Base-by-base conservation (phyloP, 2,329 filamentous ascomycete genomes). In the Neocucurbitaria cava region DNA sequence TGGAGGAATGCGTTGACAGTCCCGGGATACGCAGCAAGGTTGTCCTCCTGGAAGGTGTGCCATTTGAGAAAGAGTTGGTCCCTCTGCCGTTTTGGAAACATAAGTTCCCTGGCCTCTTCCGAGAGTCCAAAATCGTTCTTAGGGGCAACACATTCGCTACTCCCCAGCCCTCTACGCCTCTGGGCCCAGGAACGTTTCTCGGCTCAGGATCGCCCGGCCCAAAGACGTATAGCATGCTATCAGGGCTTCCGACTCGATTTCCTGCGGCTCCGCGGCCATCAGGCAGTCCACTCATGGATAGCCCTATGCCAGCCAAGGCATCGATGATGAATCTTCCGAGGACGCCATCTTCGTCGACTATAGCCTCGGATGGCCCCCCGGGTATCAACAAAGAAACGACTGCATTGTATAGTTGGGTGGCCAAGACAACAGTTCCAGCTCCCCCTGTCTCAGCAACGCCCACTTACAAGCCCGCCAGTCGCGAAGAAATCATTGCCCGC, bases 11-110 rank as follows among this genome's bases (percentile, higher is more conserved):
- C 46, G 68, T 78, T 43, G 73, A 75, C 52, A 80, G 84, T 49
- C 61, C 75, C 17, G 72, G 78, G 39, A 75, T 80, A 20, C 68
- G 77, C 8, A 73, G 76, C 20, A 80, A 82, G 43, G 78, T 87
- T 35, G 82, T 83, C 7, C 73, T 88, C 18, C 72, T 88, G 30
- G 83, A 86, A 66, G 83, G 84, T 20, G 73, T 82, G 33, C 79
- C 83, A 3, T 84, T 86, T 59, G 82, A 82, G 56, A 82, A 79
- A 56, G 82, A 85, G 54, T 68, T 87, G 38, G 73, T 77, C 7
- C 61, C 66, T 0, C 69, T 86, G 33, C 83, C 80, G 21, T 86
- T 84, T 70, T 73, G 74, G 36, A 79, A 76, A 28, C 77, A 78
- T 33, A 83, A 79, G 58, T 83, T 87, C 59, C 72, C 78, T 7